Base-by-base conservation (phyloP, 2,329 filamentous ascomycete genomes). In the Boeremia exigua region DNA sequence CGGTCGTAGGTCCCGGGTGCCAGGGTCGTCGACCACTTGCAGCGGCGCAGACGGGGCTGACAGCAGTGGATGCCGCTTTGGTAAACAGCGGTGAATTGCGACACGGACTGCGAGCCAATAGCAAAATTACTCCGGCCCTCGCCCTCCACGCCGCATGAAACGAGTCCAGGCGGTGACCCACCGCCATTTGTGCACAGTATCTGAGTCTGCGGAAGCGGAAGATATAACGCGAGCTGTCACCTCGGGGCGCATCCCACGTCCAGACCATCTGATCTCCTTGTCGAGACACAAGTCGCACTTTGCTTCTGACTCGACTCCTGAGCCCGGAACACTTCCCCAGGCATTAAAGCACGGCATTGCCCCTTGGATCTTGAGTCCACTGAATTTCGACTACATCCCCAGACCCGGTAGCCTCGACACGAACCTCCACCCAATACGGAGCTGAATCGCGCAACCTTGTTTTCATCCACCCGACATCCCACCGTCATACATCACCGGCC, bases 261-360 rank as follows among this genome's bases (percentile, higher is more conserved):
- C 61, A 67, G 66, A 50, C 66, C 70, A 64, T 61, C 57, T 73
- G 70, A 72, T 69, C 63, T 63, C 48, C 61, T 47, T 56, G 57
- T 65, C 45, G 45, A 54, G 51, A 44, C 51, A 48, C 39, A 47
- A 32, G 53, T 48, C 68, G 71, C 71, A 66, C 59, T 56, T 69
- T 68, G 65, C 70, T 71, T 70, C 68, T 71, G 70, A 71, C 68
- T 67, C 68, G 58, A 66, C 70, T 67, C 66, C 71, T 73, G 68
- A 71, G 66, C 59, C 61, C 32, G 47, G 30, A 36, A 56, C 47
- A 51, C 37, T 48, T 37, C 47, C 56, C 55, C 44, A 48, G 45
- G 32, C 54, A 36, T 39, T 48, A 53, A 57, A 52, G 25, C 43
- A 45, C 42, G n/a, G n/a, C 42, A 40, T 40, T 44, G 54, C 58